Percentiles rank a stretch among this genome's conserved stretches.
Conservation (phyloP, 202 grass and related monocot species). For the Zoysia matrella region DNA sequence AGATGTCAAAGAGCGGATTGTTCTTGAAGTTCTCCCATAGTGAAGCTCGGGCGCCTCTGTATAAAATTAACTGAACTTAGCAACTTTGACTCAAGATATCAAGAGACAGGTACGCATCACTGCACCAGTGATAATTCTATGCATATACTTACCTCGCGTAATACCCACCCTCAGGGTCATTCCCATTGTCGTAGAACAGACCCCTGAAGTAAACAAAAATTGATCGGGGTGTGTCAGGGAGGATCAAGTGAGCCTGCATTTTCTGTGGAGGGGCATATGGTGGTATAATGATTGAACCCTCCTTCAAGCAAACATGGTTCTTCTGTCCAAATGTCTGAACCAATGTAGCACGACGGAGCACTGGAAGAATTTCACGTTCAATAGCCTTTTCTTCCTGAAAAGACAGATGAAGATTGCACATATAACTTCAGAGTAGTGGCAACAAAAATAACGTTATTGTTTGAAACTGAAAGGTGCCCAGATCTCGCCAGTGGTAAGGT, state of each 20-base stretch:
- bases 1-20: conserved; percentile 92
- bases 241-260: conserved; percentile 82
- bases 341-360: conserved; percentile 70
- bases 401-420: background rate
- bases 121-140: background rate
- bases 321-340: conserved; percentile 85
- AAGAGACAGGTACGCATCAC: background rate
- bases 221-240: conserved; percentile 71
- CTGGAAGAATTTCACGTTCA: conserved; percentile 74
- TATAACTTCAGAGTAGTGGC: conserved; percentile 12
- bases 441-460: background rate
- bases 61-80: background rate
- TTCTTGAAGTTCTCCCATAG: conserved; percentile 97
- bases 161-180: conserved; percentile 89
- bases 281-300: conserved; percentile 88
- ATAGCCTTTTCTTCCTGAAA: conserved; percentile 80
- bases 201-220: conserved; percentile 93
- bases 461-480: background rate
- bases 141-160: conserved; percentile 65
- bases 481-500: background rate
- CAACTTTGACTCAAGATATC: conserved; percentile 8
- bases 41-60: conserved; percentile 79
- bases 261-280: conserved; percentile 36
- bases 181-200: conserved; percentile 87
- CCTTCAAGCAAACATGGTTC: conserved; percentile 89